Evolutionary conservation across 768 basidiomycete species (phyloP).

Genomic region (Lenzites betulinus): DNA sequence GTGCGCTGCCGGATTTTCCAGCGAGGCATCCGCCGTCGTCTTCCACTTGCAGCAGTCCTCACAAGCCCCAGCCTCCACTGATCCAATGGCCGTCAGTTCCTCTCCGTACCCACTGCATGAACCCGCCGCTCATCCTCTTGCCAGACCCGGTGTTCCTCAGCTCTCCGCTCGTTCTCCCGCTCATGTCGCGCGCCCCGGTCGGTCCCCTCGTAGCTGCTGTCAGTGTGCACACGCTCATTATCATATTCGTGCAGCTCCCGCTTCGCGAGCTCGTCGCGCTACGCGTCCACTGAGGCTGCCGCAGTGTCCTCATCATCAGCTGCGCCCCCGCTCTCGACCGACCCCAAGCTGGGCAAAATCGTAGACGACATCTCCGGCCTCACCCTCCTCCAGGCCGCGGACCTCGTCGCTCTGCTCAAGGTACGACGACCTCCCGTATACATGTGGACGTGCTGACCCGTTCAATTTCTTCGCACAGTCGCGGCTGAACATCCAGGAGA

Average conservation of each 20-base stretch:
- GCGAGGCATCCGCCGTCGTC: slow-evolving; percentile 9
- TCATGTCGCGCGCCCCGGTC: slow-evolving; percentile 29
- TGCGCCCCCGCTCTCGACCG: slow-evolving; percentile 48
- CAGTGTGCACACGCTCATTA: not conserved
- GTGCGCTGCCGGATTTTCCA: slow-evolving; percentile 24
- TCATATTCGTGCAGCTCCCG: slow-evolving; percentile 19
- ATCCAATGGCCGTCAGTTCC: slow-evolving; percentile 31
- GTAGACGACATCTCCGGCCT: slow-evolving; percentile 92
- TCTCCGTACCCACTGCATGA: not conserved
- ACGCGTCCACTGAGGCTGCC: slow-evolving; percentile 55
- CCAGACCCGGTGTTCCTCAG: slow-evolving; percentile 32
- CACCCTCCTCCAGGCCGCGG: slow-evolving; percentile 91
- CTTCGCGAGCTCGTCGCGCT: slow-evolving; percentile 44
- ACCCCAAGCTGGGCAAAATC: slow-evolving; percentile 75
- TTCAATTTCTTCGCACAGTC: slow-evolving; percentile 47
- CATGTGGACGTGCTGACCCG: not conserved
- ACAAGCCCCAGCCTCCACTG: not conserved
- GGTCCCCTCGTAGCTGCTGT: slow-evolving; percentile 8
- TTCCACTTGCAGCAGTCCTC: not conserved
- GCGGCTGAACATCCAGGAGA: slow-evolving; percentile 95
- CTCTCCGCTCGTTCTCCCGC: slow-evolving; percentile 28
- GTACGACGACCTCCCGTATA: slow-evolving; percentile 43
- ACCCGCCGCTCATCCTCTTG: not conserved
- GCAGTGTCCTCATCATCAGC: slow-evolving; percentile 43
- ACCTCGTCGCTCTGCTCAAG: slow-evolving; percentile 91